Conservation (phyloP, 768 basidiomycete species). For the Leucosporidium scottii region DNA sequence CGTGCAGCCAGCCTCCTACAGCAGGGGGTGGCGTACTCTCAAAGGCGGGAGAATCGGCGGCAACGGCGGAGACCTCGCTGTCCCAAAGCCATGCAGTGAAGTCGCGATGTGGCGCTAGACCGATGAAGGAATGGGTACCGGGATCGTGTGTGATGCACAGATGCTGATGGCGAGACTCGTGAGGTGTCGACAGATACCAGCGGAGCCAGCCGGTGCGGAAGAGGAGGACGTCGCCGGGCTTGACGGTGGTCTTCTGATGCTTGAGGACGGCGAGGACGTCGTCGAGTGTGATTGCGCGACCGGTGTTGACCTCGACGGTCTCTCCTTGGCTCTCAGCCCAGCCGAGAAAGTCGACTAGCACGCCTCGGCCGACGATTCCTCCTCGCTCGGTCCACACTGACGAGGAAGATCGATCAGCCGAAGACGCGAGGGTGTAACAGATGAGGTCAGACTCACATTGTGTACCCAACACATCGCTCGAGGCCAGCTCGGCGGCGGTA, state of each 20-base stretch:
- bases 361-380: constrained; percentile 8
- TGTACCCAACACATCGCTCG: background rate
- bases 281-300: background rate
- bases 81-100: constrained; percentile 8
- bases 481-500: background rate
- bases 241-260: background rate
- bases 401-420: background rate
- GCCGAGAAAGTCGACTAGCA: constrained; percentile 1
- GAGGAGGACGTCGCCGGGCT: constrained; percentile 3
- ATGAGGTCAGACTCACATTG: background rate
- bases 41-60: constrained; percentile 13
- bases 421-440: too few species aligned
- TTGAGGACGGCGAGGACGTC: constrained; percentile 1
- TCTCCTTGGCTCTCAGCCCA: background rate
- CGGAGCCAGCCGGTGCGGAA: background rate
- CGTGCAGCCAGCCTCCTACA: constrained; percentile 11
- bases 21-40: constrained; percentile 10
- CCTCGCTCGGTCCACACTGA: background rate
- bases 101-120: background rate
- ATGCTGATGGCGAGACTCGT: background rate
- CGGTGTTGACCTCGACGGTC: background rate
- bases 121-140: constrained; percentile 3
- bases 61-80: constrained; percentile 3
- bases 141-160: background rate
- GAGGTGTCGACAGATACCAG: background rate